Evolutionary conservation across 2,329 filamentous ascomycete species (phyloP).

Genomic region (Fusarium sp.): DNA sequence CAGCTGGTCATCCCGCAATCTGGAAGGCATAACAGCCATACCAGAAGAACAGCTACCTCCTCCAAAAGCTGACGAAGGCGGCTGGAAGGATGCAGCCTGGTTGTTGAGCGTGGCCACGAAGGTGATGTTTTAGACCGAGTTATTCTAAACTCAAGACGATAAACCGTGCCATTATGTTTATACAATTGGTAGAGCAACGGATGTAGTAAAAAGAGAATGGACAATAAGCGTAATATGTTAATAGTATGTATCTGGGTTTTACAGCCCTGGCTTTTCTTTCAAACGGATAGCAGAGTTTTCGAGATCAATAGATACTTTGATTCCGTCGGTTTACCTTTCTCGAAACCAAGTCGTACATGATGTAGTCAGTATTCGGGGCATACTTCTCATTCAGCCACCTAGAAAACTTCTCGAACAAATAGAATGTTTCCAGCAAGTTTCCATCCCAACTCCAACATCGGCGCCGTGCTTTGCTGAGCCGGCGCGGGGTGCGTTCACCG

Average conservation of each 20-base stretch:
- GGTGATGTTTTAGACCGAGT: slow-evolving; percentile 62
- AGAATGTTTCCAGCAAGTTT: background rate
- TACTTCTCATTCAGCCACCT: background rate
- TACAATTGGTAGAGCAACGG: slow-evolving; percentile 1
- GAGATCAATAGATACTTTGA: background rate
- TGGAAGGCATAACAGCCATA: slow-evolving; percentile 55
- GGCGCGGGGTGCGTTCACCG: slow-evolving; percentile 22
- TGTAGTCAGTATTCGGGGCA: background rate
- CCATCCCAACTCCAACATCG: background rate
- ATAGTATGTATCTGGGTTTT: slow-evolving; percentile 12
- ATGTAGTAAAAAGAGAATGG: slow-evolving; percentile 1
- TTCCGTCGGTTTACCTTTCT: background rate
- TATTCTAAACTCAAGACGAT: background rate
- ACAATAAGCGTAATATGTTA: slow-evolving; percentile 19
- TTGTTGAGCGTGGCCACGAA: slow-evolving; percentile 72
- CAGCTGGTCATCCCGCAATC: slow-evolving; percentile 51
- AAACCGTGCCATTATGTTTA: slow-evolving; percentile 7
- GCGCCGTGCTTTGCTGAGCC: slow-evolving; percentile 2
- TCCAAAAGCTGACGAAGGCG: slow-evolving; percentile 64
- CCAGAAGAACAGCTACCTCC: slow-evolving; percentile 60
- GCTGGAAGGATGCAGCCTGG: slow-evolving; percentile 76
- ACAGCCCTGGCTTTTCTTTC: background rate
- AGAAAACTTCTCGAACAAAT: background rate
- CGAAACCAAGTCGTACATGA: background rate
- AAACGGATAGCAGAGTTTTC: background rate